Evolutionary conservation across 805 yeast genomes (phyloP).

Genomic region (Maudiozyma pseudohumilis): DNA sequence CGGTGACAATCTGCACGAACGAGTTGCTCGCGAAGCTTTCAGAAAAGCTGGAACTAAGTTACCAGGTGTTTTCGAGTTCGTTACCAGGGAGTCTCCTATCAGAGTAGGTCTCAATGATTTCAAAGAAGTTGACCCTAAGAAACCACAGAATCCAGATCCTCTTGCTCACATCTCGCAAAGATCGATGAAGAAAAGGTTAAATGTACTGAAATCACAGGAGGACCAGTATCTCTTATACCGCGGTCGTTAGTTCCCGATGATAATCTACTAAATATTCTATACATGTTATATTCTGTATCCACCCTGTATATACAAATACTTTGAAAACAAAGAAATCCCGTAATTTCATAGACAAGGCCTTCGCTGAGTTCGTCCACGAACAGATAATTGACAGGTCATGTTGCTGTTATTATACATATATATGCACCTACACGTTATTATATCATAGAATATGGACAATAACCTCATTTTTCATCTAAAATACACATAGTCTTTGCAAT

Average conservation of each 20-base stretch:
- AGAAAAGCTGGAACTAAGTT: conserved; percentile 85
- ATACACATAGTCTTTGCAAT: conserved; percentile 80
- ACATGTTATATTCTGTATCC: too few species aligned
- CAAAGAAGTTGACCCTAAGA: conserved; percentile 29
- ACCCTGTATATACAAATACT: conserved; percentile 3
- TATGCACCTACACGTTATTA: too few species aligned
- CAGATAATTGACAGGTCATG: too few species aligned
- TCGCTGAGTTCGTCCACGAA: too few species aligned
- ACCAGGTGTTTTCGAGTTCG: conserved; percentile 87
- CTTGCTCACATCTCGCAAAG: conserved; percentile 42
- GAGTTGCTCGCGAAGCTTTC: conserved; percentile 80
- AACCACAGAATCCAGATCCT: conserved; percentile 33
- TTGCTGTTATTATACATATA: too few species aligned
- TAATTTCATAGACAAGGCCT: too few species aligned
- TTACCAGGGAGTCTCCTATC: conserved; percentile 51
- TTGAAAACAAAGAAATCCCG: not conserved
- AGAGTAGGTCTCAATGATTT: conserved; percentile 62
- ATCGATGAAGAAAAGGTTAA: conserved; percentile 59
- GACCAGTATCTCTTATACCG: conserved; percentile 49
- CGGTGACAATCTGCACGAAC: conserved; percentile 71
- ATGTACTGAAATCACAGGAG: conserved; percentile 40
- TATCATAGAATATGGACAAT: too few species aligned
- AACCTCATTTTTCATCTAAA: conserved; percentile 40
- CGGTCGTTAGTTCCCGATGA: conserved; percentile 38
- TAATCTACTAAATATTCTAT: too few species aligned